Percentiles rank a stretch among this genome's conserved stretches.
phyloP scores from a whole-genome alignment of 352 stramenopile genomes.

The Pythium brachiatum region DNA sequence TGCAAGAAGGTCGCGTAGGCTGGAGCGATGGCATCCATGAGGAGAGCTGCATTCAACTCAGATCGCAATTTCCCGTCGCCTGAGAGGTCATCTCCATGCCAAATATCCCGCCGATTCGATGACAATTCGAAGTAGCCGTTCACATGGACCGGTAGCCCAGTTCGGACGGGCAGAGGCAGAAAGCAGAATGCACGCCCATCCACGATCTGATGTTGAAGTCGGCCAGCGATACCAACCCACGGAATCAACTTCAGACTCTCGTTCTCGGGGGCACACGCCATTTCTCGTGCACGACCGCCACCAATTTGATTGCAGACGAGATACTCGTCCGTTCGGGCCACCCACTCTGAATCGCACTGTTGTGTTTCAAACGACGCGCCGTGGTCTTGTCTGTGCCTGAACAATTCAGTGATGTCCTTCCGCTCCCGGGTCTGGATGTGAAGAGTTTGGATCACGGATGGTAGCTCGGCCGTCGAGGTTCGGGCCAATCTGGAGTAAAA shows the following conservation, averaged over 20 bases:
- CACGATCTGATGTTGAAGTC: constrained; percentile 43
- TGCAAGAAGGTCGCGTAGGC: constrained; percentile 71
- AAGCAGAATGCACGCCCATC: constrained; percentile 90
- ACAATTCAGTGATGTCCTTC: neutral
- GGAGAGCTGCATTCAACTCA: constrained; percentile 68
- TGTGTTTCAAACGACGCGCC: neutral
- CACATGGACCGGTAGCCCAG: constrained; percentile 86
- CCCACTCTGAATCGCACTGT: neutral
- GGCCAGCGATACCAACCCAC: constrained; percentile 81
- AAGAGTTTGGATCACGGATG: constrained; percentile 57
- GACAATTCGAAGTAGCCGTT: constrained; percentile 95
- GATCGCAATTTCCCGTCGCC: constrained; percentile 77
- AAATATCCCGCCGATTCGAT: constrained; percentile 84
- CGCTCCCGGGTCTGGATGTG: constrained; percentile 42
- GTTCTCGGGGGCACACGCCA: constrained; percentile 69
- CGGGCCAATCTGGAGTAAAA: constrained; percentile 63
- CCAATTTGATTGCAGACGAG: constrained; percentile 89
- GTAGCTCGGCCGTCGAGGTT: constrained; percentile 42
- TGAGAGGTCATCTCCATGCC: constrained; percentile 79
- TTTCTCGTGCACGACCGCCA: constrained; percentile 65
- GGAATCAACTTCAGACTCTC: constrained; percentile 86
- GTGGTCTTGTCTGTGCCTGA: neutral
- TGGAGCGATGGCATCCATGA: constrained; percentile 70
- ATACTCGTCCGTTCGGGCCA: constrained; percentile 49
- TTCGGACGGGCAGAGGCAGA: constrained; percentile 88